Evolutionary conservation across 1,284 basidiomycete species (phyloP), one percentile per base, ranked within the genome.

Genomic region (Malassezia arunalokei): DNA sequence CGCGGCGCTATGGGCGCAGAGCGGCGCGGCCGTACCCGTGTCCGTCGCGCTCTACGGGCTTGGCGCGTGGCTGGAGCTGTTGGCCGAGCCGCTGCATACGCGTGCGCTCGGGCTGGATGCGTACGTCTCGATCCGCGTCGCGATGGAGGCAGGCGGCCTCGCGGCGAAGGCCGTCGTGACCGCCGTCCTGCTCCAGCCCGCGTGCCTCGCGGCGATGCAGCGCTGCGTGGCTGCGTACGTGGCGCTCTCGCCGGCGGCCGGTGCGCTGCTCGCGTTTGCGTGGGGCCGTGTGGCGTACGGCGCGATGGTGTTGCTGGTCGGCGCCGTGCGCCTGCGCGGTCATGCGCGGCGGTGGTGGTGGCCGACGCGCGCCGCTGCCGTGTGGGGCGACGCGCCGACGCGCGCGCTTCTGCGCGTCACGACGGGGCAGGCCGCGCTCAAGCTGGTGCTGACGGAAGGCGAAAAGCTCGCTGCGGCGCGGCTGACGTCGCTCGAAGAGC

Each of bases 361-460:
- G 11, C 1, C 6, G 3, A 32, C 53, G 35, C 24, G 31, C 20
- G 8, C 41, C 9, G 47, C 53, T 1, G 28, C 8, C 3, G 37
- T 32, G 15, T 12, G 27, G 40, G 38, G 33, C 24, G 38, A 24
- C 24, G 6, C 20, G 27, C 29, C 37, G 14, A 40, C 40, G 28
- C 31, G 59, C 40, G 51, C 49, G 28, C 77, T 91, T 2, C 83
- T 85, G 0, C 73, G 80, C 49, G 86, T 84, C 0, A 87, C 96
- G 80, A 87, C 85, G 5, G 78, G 77, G 6, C 90, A 95, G 73
- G 87, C 85, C 1, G 63, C 94, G 3, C 78, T 96, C 63, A 98
- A 98, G 73, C 91, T 98, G 69, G 79, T 92, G 58, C 77, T 99
- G 29, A 96, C 91, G 0, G 94, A 98, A 71, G 89, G 87, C 8